Evolutionary conservation across 805 yeast genomes (phyloP).

Genomic region (Myxozyma nipponensis): DNA sequence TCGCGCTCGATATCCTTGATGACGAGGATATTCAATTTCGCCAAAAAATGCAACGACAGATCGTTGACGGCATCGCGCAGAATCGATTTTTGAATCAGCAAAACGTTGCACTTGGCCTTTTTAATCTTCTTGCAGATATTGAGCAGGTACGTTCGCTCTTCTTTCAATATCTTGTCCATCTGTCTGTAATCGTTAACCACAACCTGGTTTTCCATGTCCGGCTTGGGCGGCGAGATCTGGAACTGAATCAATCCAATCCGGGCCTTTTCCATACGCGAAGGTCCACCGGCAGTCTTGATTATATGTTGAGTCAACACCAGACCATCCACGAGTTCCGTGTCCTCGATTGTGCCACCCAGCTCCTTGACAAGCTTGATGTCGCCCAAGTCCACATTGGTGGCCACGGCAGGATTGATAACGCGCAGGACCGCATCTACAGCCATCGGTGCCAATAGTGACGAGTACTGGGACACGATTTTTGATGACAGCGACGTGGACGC

Average conservation of each 20-base stretch:
- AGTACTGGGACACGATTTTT: constrained; percentile 91
- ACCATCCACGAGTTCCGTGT: constrained; percentile 88
- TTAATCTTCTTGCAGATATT: constrained; percentile 95
- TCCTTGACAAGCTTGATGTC: constrained; percentile 89
- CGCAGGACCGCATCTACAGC: constrained; percentile 89
- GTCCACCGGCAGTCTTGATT: constrained; percentile 89
- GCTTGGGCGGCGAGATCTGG: constrained; percentile 94
- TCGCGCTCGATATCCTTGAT: constrained; percentile 94
- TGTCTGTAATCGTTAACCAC: constrained; percentile 97
- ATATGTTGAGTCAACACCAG: constrained; percentile 90
- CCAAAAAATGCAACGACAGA: constrained; percentile 86
- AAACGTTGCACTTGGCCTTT: constrained; percentile 92
- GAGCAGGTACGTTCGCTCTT: constrained; percentile 91
- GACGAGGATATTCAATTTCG: constrained; percentile 90
- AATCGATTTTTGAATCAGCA: constrained; percentile 87
- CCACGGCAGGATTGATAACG: constrained; percentile 58
- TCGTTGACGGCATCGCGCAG: constrained; percentile 93
- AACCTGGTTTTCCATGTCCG: constrained; percentile 95
- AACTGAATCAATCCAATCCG: constrained; percentile 84
- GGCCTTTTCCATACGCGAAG: constrained; percentile 91
- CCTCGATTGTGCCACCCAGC: constrained; percentile 97
- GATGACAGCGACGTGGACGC: constrained; percentile 92
- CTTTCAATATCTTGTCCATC: constrained; percentile 97
- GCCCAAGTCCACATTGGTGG: constrained; percentile 72
- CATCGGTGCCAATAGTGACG: constrained; percentile 80